Base-by-base conservation (phyloP, 805 yeast genomes). In the Ogataea chonburiensis region DNA sequence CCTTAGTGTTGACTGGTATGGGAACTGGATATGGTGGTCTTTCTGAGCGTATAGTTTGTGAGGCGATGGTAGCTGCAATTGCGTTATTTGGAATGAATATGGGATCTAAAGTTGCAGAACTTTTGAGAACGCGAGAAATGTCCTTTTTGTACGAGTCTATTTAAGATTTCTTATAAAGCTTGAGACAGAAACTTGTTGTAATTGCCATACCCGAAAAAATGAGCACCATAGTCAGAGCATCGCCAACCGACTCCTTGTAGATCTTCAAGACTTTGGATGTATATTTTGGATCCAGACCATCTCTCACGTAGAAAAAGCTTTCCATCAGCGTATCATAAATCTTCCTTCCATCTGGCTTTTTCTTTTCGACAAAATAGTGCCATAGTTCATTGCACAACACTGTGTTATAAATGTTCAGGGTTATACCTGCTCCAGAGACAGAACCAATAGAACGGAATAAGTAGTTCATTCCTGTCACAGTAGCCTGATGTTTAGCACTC, bases 381-480 rank as follows among this genome's bases (percentile, higher is more conserved):
- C 61, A 52, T 16, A 71, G 40, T 16, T 58, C 60, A 13, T 41
- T 32, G 8, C 52, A 34, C 28, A 68, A 47, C 5, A 56, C 51
- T 28, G 53, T 54, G 31, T 65, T 66, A 46, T 63, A 69, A 1
- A 61, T 40, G 11, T 64, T 61, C 24, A 71, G 49, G 3, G 68
- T 54, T 4, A 68, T 50, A 5, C 75, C 71, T 3, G 69, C 70
- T 31, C 76, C 76, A 7, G 66, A 42, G 9, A 68, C 71, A 30
- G 66, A 64, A 13, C 76, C 77, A 33, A 69, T 55, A 3, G 77
- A 70, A 44, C 76, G 60, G 60, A 73, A 71, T 34, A 71, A 49
- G 42, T 71, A 71, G 47, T 67, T 70, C 57, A 71, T 62, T 27
- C 76, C 75, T 1, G 73, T 70, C 32, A 70, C 67, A 3, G 70